A percentile compares a stretch with the other conserved stretches of the same genome.
These are phyloP conservation scores for Quercus cerris DNA, from an alignment of 306 rosid species.

Conservation along the genomic window DNA sequence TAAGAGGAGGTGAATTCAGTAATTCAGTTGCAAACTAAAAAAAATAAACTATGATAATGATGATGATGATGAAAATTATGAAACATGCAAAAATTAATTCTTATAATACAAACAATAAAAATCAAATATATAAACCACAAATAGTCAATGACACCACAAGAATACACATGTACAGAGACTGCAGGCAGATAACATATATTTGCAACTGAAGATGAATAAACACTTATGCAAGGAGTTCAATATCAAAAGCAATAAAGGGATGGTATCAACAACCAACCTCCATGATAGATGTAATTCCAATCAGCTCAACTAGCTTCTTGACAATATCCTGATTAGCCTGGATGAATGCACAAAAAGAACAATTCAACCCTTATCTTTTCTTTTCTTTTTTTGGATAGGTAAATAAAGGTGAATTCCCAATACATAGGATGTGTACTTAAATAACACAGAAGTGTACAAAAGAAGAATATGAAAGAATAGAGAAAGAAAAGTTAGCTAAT, in stretches of 20 bases:
- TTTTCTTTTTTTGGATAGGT: no score
- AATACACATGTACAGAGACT: slow-evolving; percentile 16
- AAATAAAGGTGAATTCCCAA: background rate
- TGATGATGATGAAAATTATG: no score
- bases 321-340: slow-evolving; percentile 86
- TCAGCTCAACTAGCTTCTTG: slow-evolving; percentile 87
- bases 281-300: slow-evolving; percentile 98
- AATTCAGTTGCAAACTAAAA: background rate
- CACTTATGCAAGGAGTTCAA: slow-evolving; percentile 7
- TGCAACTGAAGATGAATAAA: background rate
- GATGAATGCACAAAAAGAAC: slow-evolving; percentile 16
- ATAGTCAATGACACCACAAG: background rate
- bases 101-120: background rate
- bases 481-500: background rate
- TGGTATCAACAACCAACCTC: slow-evolving; percentile 65
- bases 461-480: background rate
- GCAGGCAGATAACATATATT: background rate
- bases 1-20: background rate
- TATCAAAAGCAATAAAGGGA: slow-evolving; percentile 21
- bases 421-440: no score
- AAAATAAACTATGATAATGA: background rate
- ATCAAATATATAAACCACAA: background rate
- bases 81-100: background rate
- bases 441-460: no score
- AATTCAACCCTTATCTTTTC: slow-evolving; percentile 15